phyloP scores from a whole-genome alignment of 2,329 filamentous ascomycete species.

The Fusarium denticulatum region DNA sequence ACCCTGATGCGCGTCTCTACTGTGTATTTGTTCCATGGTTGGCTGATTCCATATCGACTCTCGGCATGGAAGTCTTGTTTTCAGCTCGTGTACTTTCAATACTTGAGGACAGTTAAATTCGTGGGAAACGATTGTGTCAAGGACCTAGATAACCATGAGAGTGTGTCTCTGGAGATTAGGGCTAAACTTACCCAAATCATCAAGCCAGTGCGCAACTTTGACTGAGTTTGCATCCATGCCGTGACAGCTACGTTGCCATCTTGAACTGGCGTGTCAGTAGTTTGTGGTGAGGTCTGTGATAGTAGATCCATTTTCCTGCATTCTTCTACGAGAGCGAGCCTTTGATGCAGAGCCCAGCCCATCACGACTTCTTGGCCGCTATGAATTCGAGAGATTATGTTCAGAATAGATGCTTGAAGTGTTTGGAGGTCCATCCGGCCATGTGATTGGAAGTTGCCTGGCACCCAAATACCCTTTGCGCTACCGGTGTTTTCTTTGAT shows the following conservation, averaged over 20 bases:
- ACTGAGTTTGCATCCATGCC: conserved; percentile 9
- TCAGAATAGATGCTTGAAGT: conserved; percentile 7
- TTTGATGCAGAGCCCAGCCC: neutral
- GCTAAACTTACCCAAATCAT: conserved; percentile 17
- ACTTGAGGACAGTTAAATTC: conserved; percentile 14
- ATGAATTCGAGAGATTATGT: neutral
- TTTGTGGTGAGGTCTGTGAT: neutral
- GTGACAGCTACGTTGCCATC: neutral
- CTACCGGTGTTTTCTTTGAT: neutral
- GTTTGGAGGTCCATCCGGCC: neutral
- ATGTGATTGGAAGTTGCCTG: neutral
- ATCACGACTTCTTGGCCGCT: neutral
- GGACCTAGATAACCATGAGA: neutral
- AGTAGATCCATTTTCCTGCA: conserved; percentile 11
- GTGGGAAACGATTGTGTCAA: conserved; percentile 11
- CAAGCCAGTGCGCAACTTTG: conserved; percentile 6
- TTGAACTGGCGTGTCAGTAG: neutral
- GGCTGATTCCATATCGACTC: conserved; percentile 10
- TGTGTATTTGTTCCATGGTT: neutral
- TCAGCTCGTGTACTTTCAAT: conserved; percentile 14
- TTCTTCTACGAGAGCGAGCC: neutral
- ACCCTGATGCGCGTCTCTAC: neutral
- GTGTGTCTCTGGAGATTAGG: neutral
- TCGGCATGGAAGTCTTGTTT: conserved; percentile 2
- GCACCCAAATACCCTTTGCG: neutral